Conservation (phyloP, 1,139 yeast species). For the Suhomyces choctaworum region DNA sequence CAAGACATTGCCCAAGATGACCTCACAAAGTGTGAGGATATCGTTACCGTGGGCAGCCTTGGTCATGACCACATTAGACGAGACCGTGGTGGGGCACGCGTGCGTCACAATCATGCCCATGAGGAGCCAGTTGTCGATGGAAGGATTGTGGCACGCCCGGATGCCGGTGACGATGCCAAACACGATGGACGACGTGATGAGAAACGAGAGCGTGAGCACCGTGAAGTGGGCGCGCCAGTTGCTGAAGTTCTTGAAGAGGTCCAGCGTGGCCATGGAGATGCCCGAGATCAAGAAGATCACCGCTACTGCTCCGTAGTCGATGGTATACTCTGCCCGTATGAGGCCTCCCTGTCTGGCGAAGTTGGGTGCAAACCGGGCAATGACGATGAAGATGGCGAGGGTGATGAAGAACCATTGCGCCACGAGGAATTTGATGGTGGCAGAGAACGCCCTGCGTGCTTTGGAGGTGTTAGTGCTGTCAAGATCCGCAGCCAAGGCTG, state of each 20-base stretch:
- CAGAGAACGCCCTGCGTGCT: neutral
- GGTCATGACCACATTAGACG: slow-evolving; percentile 93
- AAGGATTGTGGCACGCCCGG: slow-evolving; percentile 52
- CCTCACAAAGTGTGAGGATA: slow-evolving; percentile 76
- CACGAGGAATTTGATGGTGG: slow-evolving; percentile 27
- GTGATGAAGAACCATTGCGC: slow-evolving; percentile 74
- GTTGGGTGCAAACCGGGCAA: slow-evolving; percentile 76
- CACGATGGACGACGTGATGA: slow-evolving; percentile 72
- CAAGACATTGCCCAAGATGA: slow-evolving; percentile 75
- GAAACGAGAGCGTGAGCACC: slow-evolving; percentile 65
- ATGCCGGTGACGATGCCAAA: slow-evolving; percentile 76
- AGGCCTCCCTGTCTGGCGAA: slow-evolving; percentile 83
- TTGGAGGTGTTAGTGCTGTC: neutral
- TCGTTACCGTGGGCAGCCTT: slow-evolving; percentile 78
- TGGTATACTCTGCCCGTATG: slow-evolving; percentile 70
- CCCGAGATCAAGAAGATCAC: slow-evolving; percentile 81
- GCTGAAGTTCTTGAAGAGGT: slow-evolving; percentile 56
- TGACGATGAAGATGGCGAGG: slow-evolving; percentile 68
- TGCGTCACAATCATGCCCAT: slow-evolving; percentile 81
- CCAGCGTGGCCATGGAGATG: slow-evolving; percentile 66
- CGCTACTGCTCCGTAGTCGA: slow-evolving; percentile 86
- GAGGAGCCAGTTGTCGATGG: slow-evolving; percentile 70
- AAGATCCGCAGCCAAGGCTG: neutral
- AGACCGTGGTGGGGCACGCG: slow-evolving; percentile 87
- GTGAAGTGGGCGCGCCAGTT: slow-evolving; percentile 85